Base-by-base conservation (phyloP, 2,329 filamentous ascomycete species). In the Colletotrichum plurivorum region DNA sequence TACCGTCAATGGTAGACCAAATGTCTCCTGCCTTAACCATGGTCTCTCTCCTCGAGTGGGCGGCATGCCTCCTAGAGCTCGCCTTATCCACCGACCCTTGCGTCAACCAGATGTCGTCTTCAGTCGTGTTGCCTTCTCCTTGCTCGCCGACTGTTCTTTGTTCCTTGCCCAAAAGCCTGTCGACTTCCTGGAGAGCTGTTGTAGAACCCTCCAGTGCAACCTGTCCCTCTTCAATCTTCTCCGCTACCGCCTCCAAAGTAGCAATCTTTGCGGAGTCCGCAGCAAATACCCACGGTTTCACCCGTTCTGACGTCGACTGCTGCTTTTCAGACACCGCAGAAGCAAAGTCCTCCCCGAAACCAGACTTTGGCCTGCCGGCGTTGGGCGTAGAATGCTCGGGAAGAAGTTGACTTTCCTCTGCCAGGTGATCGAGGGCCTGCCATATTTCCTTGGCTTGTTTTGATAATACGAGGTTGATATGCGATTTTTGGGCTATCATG, bases 401-500 rank as follows among this genome's bases (percentile, higher is more conserved):
- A 13, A 92, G 82, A 16, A 92, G 79, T 71, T 90, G 88, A 73
- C 89, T 92, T 74, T 91, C 89, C 56, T 91, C 86, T 12, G 85
- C 83, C 3, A 92, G 79, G 65, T 85, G 87, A 56, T 84, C 83
- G 8, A 92, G 78, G 2, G 79, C 75, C 75, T 87, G 84, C 60
- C 81, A 80, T 15, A 83, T 82, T 12, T 88, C 85, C 68, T 85
- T 85, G 22, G 82, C 80, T 71, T 89, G 84, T 70, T 83, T 86
- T 20, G 82, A 76, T 13, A 92, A 77, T 16, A 81, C 76, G 16
- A 81, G 75, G 67, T 84, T 87, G 55, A 90, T 78, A 74, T 91
- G 85, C 0, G 88, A 83, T 72, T 90, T 91, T 71, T 91, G 87
- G 39, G 86, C 78, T 52, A 90, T 87, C 27, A 85, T 78, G 0